phyloP scores from a whole-genome alignment of 805 yeast species.

The Phaffomyces thermotolerans region DNA sequence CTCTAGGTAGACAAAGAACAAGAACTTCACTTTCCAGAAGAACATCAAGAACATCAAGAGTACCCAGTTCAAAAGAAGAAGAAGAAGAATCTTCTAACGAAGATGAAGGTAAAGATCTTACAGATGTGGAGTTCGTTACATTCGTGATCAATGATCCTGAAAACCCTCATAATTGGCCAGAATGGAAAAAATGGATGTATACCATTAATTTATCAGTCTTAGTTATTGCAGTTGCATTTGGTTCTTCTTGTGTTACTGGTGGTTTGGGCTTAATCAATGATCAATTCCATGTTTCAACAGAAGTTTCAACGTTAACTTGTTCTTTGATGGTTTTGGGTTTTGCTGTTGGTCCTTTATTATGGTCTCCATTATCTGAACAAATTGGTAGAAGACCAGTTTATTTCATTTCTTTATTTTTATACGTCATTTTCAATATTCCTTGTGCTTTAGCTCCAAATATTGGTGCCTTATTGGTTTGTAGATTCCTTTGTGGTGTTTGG shows the following conservation, averaged over 20 bases:
- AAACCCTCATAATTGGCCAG: constrained; percentile 84
- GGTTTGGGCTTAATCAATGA: constrained; percentile 65
- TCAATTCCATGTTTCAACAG: constrained; percentile 61
- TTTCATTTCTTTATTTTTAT: constrained; percentile 64
- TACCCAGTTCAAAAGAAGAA: constrained; percentile 13
- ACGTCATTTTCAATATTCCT: constrained; percentile 77
- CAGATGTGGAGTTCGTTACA: constrained; percentile 75
- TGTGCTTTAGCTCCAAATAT: constrained; percentile 80
- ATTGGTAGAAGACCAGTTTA: constrained; percentile 84
- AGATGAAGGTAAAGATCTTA: constrained; percentile 40
- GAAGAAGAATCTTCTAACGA: constrained; percentile 18
- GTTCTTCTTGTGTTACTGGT: constrained; percentile 87
- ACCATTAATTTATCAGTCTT: constrained; percentile 62
- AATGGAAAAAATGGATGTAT: constrained; percentile 48
- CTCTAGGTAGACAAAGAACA: constrained; percentile 51
- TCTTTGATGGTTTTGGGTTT: constrained; percentile 88
- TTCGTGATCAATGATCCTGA: constrained; percentile 74
- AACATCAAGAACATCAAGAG: constrained; percentile 13
- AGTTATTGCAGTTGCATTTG: constrained; percentile 88
- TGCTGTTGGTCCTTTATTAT: constrained; percentile 76
- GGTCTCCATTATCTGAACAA: constrained; percentile 86
- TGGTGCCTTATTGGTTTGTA: constrained; percentile 70
- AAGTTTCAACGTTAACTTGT: constrained; percentile 73
- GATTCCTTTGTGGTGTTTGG: constrained; percentile 85
- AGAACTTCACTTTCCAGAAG: constrained; percentile 24